Conservation (phyloP, 495 filamentous ascomycete species). For the Echria macrotheca region DNA sequence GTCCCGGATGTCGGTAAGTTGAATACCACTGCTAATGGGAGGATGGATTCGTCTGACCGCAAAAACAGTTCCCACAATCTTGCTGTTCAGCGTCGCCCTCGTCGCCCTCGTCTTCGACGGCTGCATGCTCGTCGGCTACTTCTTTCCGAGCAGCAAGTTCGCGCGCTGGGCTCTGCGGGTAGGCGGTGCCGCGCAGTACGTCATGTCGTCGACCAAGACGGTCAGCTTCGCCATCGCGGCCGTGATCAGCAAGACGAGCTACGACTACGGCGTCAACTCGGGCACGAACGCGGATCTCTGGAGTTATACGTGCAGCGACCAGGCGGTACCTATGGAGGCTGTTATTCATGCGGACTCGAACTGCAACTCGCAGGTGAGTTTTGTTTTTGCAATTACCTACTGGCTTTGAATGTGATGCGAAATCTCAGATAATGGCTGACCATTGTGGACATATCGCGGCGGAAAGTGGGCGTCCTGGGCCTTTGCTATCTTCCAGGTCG, state of each 20-base stretch:
- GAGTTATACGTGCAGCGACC: slow-evolving; percentile 10
- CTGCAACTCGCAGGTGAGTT: slow-evolving; percentile 10
- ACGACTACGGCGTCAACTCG: slow-evolving; percentile 9
- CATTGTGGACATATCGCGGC: no score
- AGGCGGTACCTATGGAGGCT: background rate
- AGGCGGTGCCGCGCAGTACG: slow-evolving; percentile 7
- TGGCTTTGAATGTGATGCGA: no score
- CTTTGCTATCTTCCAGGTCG: background rate
- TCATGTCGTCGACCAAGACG: slow-evolving; percentile 12
- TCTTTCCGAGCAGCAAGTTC: background rate
- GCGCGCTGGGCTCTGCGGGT: slow-evolving; percentile 6
- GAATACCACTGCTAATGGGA: no score
- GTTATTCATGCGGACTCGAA: slow-evolving; percentile 9
- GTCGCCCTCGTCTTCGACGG: slow-evolving; percentile 12
- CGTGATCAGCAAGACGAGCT: slow-evolving; percentile 10
- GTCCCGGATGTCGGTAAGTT: slow-evolving; percentile 7
- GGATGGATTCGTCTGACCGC: no score
- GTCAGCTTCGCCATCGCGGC: slow-evolving; percentile 8
- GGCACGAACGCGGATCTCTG: slow-evolving; percentile 2
- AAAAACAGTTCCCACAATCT: slow-evolving; percentile 11
- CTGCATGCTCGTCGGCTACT: slow-evolving; percentile 10
- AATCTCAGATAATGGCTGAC: no score
- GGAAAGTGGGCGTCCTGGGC: background rate
- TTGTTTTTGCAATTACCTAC: background rate
- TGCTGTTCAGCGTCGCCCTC: slow-evolving; percentile 13